phyloP scores from a whole-genome alignment of 305 asterid genomes.

The Stenogyne calaminthoides region DNA sequence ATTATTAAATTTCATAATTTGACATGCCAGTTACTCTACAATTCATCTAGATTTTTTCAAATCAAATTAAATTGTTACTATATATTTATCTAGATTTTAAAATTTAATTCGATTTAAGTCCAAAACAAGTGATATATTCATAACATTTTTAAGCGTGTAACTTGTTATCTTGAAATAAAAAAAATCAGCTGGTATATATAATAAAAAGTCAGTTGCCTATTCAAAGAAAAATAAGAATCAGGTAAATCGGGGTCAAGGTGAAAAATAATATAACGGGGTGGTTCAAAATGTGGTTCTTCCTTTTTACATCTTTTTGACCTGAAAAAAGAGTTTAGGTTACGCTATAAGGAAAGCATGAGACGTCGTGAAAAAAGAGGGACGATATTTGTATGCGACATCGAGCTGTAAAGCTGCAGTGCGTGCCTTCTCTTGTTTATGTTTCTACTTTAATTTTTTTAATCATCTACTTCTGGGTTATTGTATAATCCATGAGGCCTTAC shows the following conservation, averaged over 20 bases:
- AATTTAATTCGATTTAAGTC: background rate
- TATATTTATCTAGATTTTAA: background rate
- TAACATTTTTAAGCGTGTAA: no score
- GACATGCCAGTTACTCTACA: no score
- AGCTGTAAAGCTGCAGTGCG: slow-evolving; percentile 33
- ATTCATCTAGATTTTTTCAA: background rate
- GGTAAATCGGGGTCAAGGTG: no score
- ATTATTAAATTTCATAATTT: no score
- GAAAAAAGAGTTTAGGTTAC: slow-evolving; percentile 34
- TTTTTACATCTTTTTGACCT: slow-evolving; percentile 27
- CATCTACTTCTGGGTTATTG: background rate
- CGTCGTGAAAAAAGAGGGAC: background rate
- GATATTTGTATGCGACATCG: slow-evolving; percentile 8
- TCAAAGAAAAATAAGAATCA: no score
- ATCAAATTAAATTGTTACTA: background rate
- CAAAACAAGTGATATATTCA: background rate
- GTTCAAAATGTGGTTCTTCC: slow-evolving; percentile 18
- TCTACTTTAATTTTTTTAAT: background rate
- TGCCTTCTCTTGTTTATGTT: background rate
- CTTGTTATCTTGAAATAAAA: no score
- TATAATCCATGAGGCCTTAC: background rate
- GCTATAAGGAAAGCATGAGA: slow-evolving; percentile 7
- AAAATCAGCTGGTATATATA: background rate
- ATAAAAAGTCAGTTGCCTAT: background rate
- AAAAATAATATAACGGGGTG: slow-evolving; percentile 1